These are phyloP conservation scores for Phytopythium helicoides DNA, from an alignment of 352 stramenopile species.

Conservation along the genomic window DNA sequence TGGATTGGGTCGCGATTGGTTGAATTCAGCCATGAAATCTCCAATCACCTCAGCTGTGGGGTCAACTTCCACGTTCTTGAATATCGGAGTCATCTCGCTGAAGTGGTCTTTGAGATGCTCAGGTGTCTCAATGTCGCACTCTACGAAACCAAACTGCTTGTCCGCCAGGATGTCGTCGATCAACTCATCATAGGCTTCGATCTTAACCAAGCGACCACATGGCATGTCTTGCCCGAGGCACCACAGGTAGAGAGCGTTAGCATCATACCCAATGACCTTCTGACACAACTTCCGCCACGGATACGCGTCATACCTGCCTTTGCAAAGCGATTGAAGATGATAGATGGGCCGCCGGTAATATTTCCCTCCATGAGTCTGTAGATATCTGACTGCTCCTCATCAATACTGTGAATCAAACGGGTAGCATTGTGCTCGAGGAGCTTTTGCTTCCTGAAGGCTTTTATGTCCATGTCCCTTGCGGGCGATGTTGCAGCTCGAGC, in stretches of 20 bases:
- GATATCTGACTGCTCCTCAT: constrained; percentile 16
- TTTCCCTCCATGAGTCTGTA: constrained; percentile 16
- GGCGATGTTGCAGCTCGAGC: constrained; percentile 11
- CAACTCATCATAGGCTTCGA: constrained; percentile 19
- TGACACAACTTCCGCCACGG: constrained; percentile 16
- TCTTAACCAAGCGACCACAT: constrained; percentile 17
- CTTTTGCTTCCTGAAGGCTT: constrained; percentile 14
- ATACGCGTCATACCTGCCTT: constrained; percentile 16
- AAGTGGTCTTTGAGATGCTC: constrained; percentile 30
- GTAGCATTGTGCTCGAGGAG: constrained; percentile 16
- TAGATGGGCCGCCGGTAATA: constrained; percentile 18
- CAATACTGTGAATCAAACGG: constrained; percentile 15
- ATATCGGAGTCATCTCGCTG: constrained; percentile 33
- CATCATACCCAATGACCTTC: constrained; percentile 27
- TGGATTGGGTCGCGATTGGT: constrained; percentile 1
- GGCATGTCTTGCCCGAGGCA: constrained; percentile 26
- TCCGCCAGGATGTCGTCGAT: constrained; percentile 29
- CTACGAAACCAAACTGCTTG: constrained; percentile 34
- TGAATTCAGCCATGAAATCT: constrained; percentile 27
- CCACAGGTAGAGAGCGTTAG: constrained; percentile 32
- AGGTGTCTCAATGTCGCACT: constrained; percentile 36
- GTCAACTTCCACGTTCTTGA: constrained; percentile 33
- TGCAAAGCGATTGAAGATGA: constrained; percentile 20
- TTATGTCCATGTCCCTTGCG: constrained; percentile 16
- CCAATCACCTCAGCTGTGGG: constrained; percentile 17